phyloP scores from a whole-genome alignment of 495 filamentous ascomycete species.

The Tuber umbilicatum region DNA sequence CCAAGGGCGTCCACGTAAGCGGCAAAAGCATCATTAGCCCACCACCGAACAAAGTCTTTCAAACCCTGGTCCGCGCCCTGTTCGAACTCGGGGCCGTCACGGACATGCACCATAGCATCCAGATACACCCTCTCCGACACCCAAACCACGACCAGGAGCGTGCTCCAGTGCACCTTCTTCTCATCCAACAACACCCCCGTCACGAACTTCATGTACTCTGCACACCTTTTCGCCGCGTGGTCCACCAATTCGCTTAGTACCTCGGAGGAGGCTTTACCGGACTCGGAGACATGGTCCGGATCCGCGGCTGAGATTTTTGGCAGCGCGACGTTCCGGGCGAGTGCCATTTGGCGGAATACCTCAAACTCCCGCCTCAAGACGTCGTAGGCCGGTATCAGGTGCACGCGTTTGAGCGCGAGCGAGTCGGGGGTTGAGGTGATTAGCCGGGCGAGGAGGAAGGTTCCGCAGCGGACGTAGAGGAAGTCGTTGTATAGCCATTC shows the following conservation, averaged over 20 bases:
- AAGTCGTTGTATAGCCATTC: slow-evolving; percentile 45
- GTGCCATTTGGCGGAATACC: slow-evolving; percentile 13
- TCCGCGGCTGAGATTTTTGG: slow-evolving; percentile 8
- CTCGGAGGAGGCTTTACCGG: not conserved
- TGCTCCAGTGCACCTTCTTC: slow-evolving; percentile 10
- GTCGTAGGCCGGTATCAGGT: slow-evolving; percentile 8
- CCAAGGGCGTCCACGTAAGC: slow-evolving; percentile 8
- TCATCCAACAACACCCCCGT: not conserved
- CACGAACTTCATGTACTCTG: slow-evolving; percentile 17
- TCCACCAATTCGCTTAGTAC: slow-evolving; percentile 8
- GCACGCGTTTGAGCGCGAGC: not conserved
- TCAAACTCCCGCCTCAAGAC: slow-evolving; percentile 5
- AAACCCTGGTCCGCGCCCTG: not conserved
- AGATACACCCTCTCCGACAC: slow-evolving; percentile 16
- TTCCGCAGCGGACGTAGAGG: slow-evolving; percentile 15
- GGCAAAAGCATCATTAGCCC: slow-evolving; percentile 14
- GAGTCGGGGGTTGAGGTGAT: slow-evolving; percentile 9
- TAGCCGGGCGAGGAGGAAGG: slow-evolving; percentile 13
- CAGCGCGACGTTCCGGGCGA: slow-evolving; percentile 6
- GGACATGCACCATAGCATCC: slow-evolving; percentile 11
- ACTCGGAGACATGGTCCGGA: not conserved
- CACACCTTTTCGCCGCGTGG: slow-evolving; percentile 10
- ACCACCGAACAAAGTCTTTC: slow-evolving; percentile 20
- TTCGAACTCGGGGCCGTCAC: slow-evolving; percentile 3
- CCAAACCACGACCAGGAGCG: slow-evolving; percentile 17